Evolutionary conservation across 2,329 filamentous ascomycete genomes (phyloP).

Genomic region (Teratosphaeria zuluensis): DNA sequence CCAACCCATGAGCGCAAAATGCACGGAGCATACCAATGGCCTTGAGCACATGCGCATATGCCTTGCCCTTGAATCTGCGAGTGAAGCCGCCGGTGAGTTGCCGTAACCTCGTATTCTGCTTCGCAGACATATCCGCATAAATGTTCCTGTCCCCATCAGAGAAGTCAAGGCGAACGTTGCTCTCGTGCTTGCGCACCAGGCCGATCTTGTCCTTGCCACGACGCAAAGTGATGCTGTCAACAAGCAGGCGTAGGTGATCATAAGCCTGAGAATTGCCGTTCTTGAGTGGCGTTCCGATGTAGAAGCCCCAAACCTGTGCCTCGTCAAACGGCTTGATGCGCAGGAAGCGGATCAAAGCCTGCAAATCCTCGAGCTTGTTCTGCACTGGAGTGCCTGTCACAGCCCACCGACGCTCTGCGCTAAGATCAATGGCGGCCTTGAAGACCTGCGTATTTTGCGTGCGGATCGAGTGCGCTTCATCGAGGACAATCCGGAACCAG

Average conservation of each 20-base stretch:
- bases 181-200: conserved; percentile 63
- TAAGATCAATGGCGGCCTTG: conserved; percentile 70
- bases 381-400: conserved; percentile 96
- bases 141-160: conserved; percentile 62
- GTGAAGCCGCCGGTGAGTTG: conserved; percentile 58
- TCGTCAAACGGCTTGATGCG: conserved; percentile 79
- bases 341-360: conserved; percentile 76
- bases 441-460: conserved; percentile 74
- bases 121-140: conserved; percentile 75
- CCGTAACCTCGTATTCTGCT: conserved; percentile 70
- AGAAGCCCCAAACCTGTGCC: conserved; percentile 61
- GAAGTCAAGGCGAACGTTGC: conserved; percentile 66
- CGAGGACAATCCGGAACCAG: conserved; percentile 88
- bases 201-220: conserved; percentile 87
- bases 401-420: conserved; percentile 80
- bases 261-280: conserved; percentile 74
- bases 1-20: conserved; percentile 88
- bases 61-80: conserved; percentile 48
- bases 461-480: conserved; percentile 91
- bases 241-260: conserved; percentile 74
- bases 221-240: conserved; percentile 88
- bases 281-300: conserved; percentile 81
- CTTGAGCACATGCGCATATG: conserved; percentile 89
- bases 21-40: conserved; percentile 82
- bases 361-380: conserved; percentile 83